A percentile compares a stretch with the other conserved stretches of the same genome.
These are phyloP conservation scores for Pythium chondricola DNA, from an alignment of 352 stramenopile genomes.

Conservation along the genomic window DNA sequence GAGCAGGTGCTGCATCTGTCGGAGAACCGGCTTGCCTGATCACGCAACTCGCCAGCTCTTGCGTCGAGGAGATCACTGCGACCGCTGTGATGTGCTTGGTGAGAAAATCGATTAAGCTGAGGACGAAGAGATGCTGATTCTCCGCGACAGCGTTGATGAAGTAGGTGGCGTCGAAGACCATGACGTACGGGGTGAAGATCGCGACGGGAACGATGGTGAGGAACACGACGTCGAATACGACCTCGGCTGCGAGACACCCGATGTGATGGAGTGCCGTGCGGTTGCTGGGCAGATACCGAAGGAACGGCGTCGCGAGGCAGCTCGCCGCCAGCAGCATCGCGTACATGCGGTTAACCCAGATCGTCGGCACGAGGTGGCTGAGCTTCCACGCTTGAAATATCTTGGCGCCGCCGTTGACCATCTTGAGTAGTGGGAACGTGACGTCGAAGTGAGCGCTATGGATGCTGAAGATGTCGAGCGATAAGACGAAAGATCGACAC, in stretches of 20 bases:
- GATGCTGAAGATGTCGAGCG: slow-evolving; percentile 6
- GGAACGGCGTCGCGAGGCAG: slow-evolving; percentile 8
- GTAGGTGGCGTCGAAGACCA: slow-evolving; percentile 1
- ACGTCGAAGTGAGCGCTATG: slow-evolving; percentile 2
- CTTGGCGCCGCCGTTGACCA: slow-evolving; percentile 2
- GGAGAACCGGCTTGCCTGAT: too few relatives aligned
- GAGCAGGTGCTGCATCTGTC: too few relatives aligned
- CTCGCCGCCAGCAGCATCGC: slow-evolving; percentile 4
- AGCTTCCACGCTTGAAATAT: slow-evolving; percentile 14
- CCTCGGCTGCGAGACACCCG: slow-evolving; percentile 1
- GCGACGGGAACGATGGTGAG: slow-evolving; percentile 1
- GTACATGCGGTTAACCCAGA: slow-evolving; percentile 18
- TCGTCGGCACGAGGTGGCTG: slow-evolving; percentile 3
- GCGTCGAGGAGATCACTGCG: slow-evolving; percentile 2
- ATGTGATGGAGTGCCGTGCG: neutral
- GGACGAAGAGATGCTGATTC: slow-evolving; percentile 16
- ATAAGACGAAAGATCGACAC: too few relatives aligned
- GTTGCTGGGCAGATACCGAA: neutral
- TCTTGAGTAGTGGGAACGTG: slow-evolving; percentile 1
- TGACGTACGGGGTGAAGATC: slow-evolving; percentile 13
- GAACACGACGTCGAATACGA: slow-evolving; percentile 4
- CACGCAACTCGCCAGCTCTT: neutral
- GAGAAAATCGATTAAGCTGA: slow-evolving; percentile 7
- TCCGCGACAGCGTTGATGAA: slow-evolving; percentile 16
- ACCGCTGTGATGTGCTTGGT: slow-evolving; percentile 5